Conservation (phyloP, 176 grass and related monocot genomes). For the Dactylis glomerata region DNA sequence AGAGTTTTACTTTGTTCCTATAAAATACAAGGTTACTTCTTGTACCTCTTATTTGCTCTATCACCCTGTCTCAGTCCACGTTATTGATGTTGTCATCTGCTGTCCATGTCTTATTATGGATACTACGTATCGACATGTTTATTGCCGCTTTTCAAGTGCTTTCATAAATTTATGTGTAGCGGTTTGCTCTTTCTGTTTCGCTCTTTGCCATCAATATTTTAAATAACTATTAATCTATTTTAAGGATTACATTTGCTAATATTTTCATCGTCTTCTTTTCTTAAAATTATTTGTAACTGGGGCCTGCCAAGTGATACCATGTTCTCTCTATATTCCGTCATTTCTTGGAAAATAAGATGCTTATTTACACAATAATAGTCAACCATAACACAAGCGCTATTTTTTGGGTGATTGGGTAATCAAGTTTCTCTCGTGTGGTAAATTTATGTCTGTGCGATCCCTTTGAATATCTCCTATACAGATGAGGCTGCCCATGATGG, state of each 20-base stretch:
- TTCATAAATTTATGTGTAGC: background rate
- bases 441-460: background rate
- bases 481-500: background rate
- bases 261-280: background rate
- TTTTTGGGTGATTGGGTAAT: background rate
- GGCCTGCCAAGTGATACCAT: background rate
- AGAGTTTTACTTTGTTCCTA: slow-evolving; percentile 63
- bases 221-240: background rate
- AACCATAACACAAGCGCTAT: background rate
- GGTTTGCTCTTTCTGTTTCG: background rate
- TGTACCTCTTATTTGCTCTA: background rate
- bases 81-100: background rate
- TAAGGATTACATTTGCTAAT: background rate
- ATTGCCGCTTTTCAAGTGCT: background rate
- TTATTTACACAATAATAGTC: background rate
- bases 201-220: background rate
- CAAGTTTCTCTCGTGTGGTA: background rate
- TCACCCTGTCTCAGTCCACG: background rate
- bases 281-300: background rate
- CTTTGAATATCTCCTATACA: background rate
- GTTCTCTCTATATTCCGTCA: background rate
- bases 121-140: background rate
- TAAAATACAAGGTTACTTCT: slow-evolving; percentile 59
- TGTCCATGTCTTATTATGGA: background rate
- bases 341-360: background rate